Evolutionary conservation across 2,329 filamentous ascomycete genomes (phyloP).

Genomic region (Apiospora rasikravindrae): DNA sequence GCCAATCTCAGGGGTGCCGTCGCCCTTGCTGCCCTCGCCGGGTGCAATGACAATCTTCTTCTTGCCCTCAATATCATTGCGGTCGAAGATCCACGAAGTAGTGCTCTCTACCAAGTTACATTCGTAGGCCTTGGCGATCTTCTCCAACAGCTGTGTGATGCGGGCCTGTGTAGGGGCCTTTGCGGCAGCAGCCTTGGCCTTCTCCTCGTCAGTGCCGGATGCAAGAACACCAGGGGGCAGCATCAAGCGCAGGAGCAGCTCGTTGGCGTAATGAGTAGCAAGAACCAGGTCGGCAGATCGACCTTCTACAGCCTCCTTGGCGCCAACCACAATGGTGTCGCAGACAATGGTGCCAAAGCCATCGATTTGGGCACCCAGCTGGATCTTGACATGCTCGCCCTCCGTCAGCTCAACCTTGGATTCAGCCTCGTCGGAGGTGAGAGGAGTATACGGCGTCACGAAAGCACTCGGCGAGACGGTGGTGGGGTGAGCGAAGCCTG

Average conservation of each 20-base stretch:
- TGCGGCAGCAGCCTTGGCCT: conserved; percentile 83
- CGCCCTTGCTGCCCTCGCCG: conserved; percentile 85
- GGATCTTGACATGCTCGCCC: conserved; percentile 92
- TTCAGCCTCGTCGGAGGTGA: conserved; percentile 85
- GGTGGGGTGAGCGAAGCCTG: conserved; percentile 89
- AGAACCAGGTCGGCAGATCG: conserved; percentile 86
- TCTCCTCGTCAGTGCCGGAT: conserved; percentile 88
- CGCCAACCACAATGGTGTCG: conserved; percentile 80
- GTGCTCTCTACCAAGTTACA: conserved; percentile 97
- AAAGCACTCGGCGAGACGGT: conserved; percentile 94
- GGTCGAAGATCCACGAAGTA: conserved; percentile 94
- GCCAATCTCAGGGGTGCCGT: conserved; percentile 84
- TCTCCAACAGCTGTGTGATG: conserved; percentile 88
- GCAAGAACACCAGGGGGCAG: conserved; percentile 87
- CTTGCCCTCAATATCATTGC: conserved; percentile 94
- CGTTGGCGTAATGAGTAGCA: conserved; percentile 94
- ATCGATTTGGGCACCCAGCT: conserved; percentile 98
- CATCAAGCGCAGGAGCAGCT: conserved; percentile 89
- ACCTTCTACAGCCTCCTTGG: conserved; percentile 70
- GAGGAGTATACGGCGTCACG: conserved; percentile 95
- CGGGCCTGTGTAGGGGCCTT: conserved; percentile 85
- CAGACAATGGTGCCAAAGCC: conserved; percentile 96
- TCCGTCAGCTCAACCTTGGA: conserved; percentile 79
- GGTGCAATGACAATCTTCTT: conserved; percentile 97
- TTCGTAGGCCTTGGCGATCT: conserved; percentile 88